phyloP scores from a whole-genome alignment of 225 moss, liverwort and hornwort species.

The Physcomitrium patens region DNA sequence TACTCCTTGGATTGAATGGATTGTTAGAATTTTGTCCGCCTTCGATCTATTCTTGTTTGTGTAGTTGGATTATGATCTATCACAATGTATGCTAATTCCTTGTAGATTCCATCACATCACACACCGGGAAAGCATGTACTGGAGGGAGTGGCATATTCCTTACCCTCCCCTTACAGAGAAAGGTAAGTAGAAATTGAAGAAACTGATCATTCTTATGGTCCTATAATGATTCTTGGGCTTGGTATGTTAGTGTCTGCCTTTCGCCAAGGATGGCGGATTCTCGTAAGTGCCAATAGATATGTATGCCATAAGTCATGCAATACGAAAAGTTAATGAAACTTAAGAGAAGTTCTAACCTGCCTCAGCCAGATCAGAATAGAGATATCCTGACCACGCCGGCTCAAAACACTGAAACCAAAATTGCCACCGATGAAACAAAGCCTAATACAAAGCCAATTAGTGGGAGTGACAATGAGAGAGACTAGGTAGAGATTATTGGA shows the following conservation, averaged over 20 bases:
- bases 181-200: conserved; percentile 50
- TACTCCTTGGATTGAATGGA: neutral
- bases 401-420: conserved; percentile 37
- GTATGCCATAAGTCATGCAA: conserved; percentile 82
- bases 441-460: conserved; percentile 56
- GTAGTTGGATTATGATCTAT: conserved; percentile 7
- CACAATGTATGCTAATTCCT: conserved; percentile 18
- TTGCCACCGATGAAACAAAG: conserved; percentile 43
- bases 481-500: conserved; percentile 49
- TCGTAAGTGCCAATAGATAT: too few relatives aligned
- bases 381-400: conserved; percentile 38
- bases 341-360: conserved; percentile 59
- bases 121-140: conserved; percentile 92
- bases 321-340: conserved; percentile 76
- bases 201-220: too few relatives aligned
- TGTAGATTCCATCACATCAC: conserved; percentile 85
- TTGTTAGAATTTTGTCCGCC: conserved; percentile 4
- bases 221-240: conserved; percentile 25
- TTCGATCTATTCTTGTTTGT: neutral
- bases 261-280: neutral
- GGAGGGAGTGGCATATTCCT: conserved; percentile 83
- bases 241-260: conserved; percentile 6
- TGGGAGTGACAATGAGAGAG: conserved; percentile 73
- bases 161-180: conserved; percentile 92
- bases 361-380: conserved; percentile 46